These are phyloP conservation scores for Volutella citrinella DNA, from an alignment of 2,329 filamentous ascomycete genomes.

Conservation along the genomic window DNA sequence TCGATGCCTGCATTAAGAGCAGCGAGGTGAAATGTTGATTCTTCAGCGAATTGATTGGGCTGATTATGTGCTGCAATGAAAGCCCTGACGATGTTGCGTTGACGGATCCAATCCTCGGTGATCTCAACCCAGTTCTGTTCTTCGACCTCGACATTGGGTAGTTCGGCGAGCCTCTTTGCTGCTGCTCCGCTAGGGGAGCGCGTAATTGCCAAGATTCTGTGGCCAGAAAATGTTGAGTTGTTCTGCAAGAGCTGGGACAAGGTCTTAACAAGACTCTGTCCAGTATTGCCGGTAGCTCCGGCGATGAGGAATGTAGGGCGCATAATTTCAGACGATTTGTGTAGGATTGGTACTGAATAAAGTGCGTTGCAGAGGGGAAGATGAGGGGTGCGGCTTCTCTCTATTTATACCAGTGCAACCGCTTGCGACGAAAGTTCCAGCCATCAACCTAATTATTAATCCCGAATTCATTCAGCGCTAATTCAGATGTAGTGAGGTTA, in stretches of 20 bases:
- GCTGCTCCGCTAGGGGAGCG: slow-evolving; percentile 9
- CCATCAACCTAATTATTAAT: no score
- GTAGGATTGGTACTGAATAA: no score
- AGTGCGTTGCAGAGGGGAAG: no score
- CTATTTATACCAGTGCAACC: no score
- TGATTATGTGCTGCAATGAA: slow-evolving; percentile 39
- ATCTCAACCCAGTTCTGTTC: slow-evolving; percentile 37
- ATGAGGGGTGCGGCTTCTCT: no score
- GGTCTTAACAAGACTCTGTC: slow-evolving; percentile 24
- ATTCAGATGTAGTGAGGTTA: no score
- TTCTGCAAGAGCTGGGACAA: slow-evolving; percentile 23
- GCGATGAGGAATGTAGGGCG: slow-evolving; percentile 32
- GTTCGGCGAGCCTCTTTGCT: slow-evolving; percentile 27
- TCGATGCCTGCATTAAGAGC: slow-evolving; percentile 34
- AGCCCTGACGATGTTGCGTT: slow-evolving; percentile 31
- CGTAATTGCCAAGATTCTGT: slow-evolving; percentile 18
- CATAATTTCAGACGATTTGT: no score
- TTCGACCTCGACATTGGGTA: slow-evolving; percentile 32
- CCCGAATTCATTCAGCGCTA: no score
- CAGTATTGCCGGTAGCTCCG: slow-evolving; percentile 37
- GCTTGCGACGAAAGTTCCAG: no score
- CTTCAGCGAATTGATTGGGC: slow-evolving; percentile 37
- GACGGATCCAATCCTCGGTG: slow-evolving; percentile 36
- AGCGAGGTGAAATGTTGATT: slow-evolving; percentile 33
- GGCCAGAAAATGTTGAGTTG: background rate